Base-by-base conservation (phyloP, 495 filamentous ascomycete species). In the Cercophora newfieldiana region DNA sequence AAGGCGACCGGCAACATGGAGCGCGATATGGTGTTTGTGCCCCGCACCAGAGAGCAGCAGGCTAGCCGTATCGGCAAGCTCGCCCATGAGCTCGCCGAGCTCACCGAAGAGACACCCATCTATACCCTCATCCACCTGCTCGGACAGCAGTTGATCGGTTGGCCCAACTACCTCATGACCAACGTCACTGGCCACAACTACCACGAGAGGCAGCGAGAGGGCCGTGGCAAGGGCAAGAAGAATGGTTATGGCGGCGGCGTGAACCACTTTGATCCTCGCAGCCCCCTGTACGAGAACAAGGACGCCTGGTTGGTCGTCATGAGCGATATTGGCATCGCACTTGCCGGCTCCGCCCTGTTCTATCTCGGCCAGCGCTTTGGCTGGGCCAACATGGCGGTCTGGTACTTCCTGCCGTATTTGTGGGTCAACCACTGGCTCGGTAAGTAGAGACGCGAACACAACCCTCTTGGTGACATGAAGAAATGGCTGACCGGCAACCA, bases 341-440 rank as follows among this genome's bases (percentile, higher is more conserved):
- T 92, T 68, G 83, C 82, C 58, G 78, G 79, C 68, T 67, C 74
- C 28, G 78, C 73, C 49, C 77, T 86, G 24, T 77, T 90, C 59
- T 87, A 87, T 69, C 80, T 86, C 67, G 76, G 89, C 68, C 84
- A 88, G 76, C 92, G 78, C 59, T 97, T 88, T 70, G 94, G 96
- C 74, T 94, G 88, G 86, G 72, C 83, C 68, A 97, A 96, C 79
- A 80, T 98, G 72, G 78, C 90, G 28, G 89, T 99, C 49, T 98
- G 95, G 94, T 99, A 98, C 78, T 87, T 91, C 73, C 72, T 96
- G 63, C 95, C 95, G 10, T 99, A 97, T 77, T 82, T 98, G 68
- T 97, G 94, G 94, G 95, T 98, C 25, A 96, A 99, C 86, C 94
- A 98, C 87, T 99, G 95, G 90, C 87, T 93, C 61, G 88, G 88